Percentiles rank a stretch among this genome's conserved stretches.
Conservation (phyloP, 257 asterid genomes). For the Solanum habrochaites region DNA sequence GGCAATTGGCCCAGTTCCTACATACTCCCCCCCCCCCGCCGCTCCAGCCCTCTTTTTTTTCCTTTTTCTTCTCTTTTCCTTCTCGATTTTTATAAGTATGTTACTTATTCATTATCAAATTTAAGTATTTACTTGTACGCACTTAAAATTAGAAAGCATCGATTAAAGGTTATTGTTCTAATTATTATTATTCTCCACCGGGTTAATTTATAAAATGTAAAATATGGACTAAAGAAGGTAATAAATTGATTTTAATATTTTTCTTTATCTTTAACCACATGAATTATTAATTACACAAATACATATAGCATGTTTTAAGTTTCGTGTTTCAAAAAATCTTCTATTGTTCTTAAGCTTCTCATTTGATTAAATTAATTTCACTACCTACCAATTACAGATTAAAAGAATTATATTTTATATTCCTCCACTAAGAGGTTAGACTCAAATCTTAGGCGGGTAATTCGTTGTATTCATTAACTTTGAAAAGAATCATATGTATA, state of each 20-base stretch:
- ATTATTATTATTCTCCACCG: not conserved
- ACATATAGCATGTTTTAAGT: not conserved
- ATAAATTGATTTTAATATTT: not conserved
- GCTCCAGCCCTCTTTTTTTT: no score
- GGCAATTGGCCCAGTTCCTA: no score
- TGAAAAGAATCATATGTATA: no score
- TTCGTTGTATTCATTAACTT: not conserved
- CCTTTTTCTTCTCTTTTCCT: no score
- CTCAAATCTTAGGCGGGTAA: accelerated
- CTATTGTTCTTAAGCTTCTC: no score
- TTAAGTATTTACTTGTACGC: no score
- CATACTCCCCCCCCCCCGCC: no score
- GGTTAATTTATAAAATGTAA: no score
- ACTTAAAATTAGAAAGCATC: no score
- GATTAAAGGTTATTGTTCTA: no score
- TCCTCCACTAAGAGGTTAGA: not conserved
- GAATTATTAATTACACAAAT: not conserved
- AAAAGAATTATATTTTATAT: not conserved
- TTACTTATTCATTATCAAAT: no score
- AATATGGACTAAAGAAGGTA: not conserved
- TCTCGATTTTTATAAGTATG: no score
- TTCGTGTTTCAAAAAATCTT: not conserved
- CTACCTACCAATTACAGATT: accelerated
- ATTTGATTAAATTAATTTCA: not conserved
- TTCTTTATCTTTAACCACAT: not conserved